phyloP scores from a whole-genome alignment of 2,329 filamentous ascomycete genomes.

The Cordyceps tenuipes region DNA sequence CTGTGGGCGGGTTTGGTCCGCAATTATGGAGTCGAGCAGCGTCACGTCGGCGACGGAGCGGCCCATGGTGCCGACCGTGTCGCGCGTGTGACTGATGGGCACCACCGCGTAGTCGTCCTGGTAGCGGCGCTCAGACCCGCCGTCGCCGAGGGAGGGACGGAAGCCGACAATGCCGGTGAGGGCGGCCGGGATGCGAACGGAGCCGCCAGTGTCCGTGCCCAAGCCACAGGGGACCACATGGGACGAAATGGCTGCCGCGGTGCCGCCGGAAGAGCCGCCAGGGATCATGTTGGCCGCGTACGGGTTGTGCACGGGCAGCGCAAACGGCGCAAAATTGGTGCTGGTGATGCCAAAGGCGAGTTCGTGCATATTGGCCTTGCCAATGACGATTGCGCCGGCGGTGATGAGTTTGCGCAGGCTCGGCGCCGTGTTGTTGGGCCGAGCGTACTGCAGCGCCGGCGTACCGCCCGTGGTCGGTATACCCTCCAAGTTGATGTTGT shows the following conservation, averaged over 20 bases:
- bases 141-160: slow-evolving; percentile 14
- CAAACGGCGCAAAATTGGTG: slow-evolving; percentile 15
- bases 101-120: slow-evolving; percentile 10
- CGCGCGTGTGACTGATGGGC: slow-evolving; percentile 12
- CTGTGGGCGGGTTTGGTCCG: not conserved
- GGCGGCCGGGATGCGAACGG: slow-evolving; percentile 15
- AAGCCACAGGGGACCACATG: slow-evolving; percentile 16
- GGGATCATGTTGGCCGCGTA: slow-evolving; percentile 14
- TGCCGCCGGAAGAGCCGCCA: slow-evolving; percentile 17
- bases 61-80: slow-evolving; percentile 12
- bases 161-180: slow-evolving; percentile 16
- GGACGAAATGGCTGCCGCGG: slow-evolving; percentile 15
- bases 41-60: slow-evolving; percentile 11
- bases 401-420: slow-evolving; percentile 15
- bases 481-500: slow-evolving; percentile 16
- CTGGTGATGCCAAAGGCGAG: slow-evolving; percentile 15
- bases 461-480: slow-evolving; percentile 14
- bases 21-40: slow-evolving; percentile 13
- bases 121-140: slow-evolving; percentile 13
- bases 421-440: slow-evolving; percentile 13
- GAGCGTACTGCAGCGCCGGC: slow-evolving; percentile 10
- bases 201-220: slow-evolving; percentile 18
- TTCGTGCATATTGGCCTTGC: slow-evolving; percentile 45
- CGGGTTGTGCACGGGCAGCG: slow-evolving; percentile 14
- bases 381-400: slow-evolving; percentile 26